Percentiles rank a stretch among this genome's conserved stretches.
These are phyloP conservation scores for Sphaerulina populicola DNA, from an alignment of 2,329 filamentous ascomycete species.

Conservation along the genomic window DNA sequence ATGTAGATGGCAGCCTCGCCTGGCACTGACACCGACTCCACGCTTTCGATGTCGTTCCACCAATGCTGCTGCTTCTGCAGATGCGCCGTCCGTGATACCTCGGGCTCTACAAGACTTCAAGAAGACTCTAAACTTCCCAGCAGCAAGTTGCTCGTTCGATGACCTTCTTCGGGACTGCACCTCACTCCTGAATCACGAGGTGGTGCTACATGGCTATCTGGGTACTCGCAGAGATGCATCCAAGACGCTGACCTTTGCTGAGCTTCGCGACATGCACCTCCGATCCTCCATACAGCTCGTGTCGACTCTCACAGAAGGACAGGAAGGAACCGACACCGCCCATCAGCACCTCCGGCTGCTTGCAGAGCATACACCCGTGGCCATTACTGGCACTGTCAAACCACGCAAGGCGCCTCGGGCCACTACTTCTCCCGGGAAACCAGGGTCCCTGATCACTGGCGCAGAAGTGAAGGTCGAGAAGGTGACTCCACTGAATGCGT, in stretches of 20 bases:
- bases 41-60: neutral
- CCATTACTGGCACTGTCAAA: conserved; percentile 45
- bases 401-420: conserved; percentile 34
- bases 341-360: conserved; percentile 24
- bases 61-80: neutral
- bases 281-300: conserved; percentile 35
- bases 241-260: conserved; percentile 62
- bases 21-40: neutral
- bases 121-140: conserved; percentile 38
- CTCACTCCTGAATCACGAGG: conserved; percentile 31
- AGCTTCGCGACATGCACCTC: conserved; percentile 41
- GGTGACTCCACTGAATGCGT: conserved; percentile 61
- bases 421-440: neutral
- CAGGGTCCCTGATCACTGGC: conserved; percentile 11
- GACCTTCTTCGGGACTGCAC: conserved; percentile 24
- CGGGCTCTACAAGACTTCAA: conserved; percentile 26
- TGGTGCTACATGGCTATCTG: conserved; percentile 63
- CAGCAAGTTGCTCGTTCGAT: conserved; percentile 36
- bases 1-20: neutral
- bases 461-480: conserved; percentile 48
- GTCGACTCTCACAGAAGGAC: conserved; percentile 24
- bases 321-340: conserved; percentile 23
- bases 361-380: conserved; percentile 45
- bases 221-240: conserved; percentile 59
- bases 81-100: neutral